Percentiles rank a stretch among this genome's conserved stretches.
These are phyloP conservation scores for Apiosordaria backusii DNA, from an alignment of 495 filamentous ascomycete species.

Conservation along the genomic window DNA sequence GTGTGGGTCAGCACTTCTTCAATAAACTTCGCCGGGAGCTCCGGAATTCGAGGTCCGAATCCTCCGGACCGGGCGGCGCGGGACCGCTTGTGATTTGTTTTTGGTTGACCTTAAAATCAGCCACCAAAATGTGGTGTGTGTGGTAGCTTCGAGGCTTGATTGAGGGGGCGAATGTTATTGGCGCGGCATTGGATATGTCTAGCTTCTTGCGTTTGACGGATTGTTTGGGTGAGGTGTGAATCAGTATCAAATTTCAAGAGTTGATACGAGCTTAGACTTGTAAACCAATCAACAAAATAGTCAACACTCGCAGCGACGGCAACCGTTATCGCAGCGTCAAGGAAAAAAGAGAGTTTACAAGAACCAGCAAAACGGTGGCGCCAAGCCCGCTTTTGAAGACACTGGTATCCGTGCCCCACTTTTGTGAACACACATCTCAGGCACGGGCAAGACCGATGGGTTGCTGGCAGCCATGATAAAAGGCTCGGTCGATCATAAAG, in stretches of 20 bases:
- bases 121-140: not conserved
- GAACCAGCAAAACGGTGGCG: not conserved
- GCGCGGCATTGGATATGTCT: too few species aligned
- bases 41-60: not conserved
- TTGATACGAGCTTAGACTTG: not conserved
- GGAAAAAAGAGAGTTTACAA: not conserved
- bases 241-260: not conserved
- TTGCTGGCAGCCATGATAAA: not conserved
- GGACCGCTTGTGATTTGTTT: too few species aligned
- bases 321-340: not conserved
- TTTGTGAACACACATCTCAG: not conserved
- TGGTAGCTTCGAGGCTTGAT: not conserved
- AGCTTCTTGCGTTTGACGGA: too few species aligned
- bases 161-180: too few species aligned
- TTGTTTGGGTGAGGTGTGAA: not conserved
- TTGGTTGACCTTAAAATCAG: too few species aligned
- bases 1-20: too few species aligned
- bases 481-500: not conserved
- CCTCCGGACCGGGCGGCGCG: not conserved
- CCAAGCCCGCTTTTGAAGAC: not conserved
- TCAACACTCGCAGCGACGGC: too few species aligned
- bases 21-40: too few species aligned
- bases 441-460: not conserved
- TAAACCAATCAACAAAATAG: too few species aligned
- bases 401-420: not conserved